Base-by-base conservation (phyloP, 805 yeast species). In the Cyberlindnera nakhonratchasimensis region DNA sequence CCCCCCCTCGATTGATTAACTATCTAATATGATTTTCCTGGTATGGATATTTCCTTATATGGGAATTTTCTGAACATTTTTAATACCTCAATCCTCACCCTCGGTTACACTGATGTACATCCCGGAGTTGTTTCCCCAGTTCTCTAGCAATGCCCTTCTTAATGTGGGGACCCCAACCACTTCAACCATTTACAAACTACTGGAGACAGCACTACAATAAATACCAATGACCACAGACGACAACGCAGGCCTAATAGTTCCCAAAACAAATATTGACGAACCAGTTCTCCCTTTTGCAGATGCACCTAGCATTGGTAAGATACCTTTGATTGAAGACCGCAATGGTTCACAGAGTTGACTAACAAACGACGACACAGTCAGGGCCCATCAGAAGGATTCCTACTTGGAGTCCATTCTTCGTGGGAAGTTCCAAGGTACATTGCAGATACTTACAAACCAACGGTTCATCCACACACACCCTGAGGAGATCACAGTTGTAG, bases 351-450 rank as follows among this genome's bases (percentile, higher is more conserved):
- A 20, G 4, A n/a, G 33, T n/a, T 3, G 13, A 33, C 45, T 45
- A 32, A 42, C 47, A 6, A 13, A 6, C n/a, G 20, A 14, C n/a
- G 19, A 12, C 20, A 23, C 45, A 70, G 95, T 91, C 28, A 74
- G 96, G 39, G 87, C 97, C 2, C 82, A 87, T 59, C 97, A 91
- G 58, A 91, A 91, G 58, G 99, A 91, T 61, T 72, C 78, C 4
- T 86, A 82, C 52, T 77, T 86, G 32, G 84, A 82, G 52, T 63
- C 72, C 1, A 60, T 75, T 2, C 64, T 87, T 18, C 66, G 72
- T 28, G 61, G 66, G 3, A 79, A 82, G 49, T 50, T 89, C 3
- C 74, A 71, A 29, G 82, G 79, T 17, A 75, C 77, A 0, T 47
- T 81, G 5, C 79, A 74, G 47, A 56, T 71, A 13, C 50, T 82